Evolutionary conservation across 345 rosid species (phyloP).

Genomic region (Ceriops zippeliana): DNA sequence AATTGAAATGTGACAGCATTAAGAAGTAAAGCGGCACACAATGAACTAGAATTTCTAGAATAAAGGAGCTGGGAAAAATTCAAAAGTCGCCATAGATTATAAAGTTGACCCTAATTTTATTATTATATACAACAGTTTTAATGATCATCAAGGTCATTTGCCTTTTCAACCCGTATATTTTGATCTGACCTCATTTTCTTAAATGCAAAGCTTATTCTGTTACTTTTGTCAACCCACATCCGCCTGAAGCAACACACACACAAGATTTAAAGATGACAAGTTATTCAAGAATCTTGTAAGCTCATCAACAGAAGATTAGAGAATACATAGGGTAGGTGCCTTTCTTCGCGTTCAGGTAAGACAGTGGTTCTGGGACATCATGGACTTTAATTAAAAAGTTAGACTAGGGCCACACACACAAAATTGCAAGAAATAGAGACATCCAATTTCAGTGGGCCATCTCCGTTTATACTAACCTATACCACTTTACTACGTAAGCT

Average conservation of each 20-base stretch:
- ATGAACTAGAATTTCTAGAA: constrained; percentile 12
- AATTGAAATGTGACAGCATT: background rate
- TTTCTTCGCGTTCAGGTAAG: constrained; percentile 15
- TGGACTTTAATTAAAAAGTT: constrained; percentile 4
- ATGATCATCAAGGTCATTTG: constrained; percentile 1
- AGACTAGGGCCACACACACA: constrained; percentile 7
- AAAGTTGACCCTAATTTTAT: constrained; percentile 36
- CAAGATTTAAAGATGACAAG: too few species aligned
- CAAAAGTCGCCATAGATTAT: constrained; percentile 36
- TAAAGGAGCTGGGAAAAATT: constrained; percentile 16
- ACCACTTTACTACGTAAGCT: constrained; percentile 31
- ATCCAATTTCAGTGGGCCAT: background rate
- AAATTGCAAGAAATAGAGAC: constrained; percentile 8
- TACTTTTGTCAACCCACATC: background rate
- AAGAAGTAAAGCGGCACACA: background rate
- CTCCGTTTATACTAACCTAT: constrained; percentile 10
- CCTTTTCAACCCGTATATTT: too few species aligned
- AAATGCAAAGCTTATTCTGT: too few species aligned
- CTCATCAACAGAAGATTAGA: background rate
- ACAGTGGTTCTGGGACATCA: constrained; percentile 2
- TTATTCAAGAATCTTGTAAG: too few species aligned
- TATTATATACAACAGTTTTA: constrained; percentile 1
- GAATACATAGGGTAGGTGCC: constrained; percentile 1
- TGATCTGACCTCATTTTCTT: constrained; percentile 25
- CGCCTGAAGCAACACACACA: background rate